phyloP scores from a whole-genome alignment of 306 rosid species.

The Lathyrus oleraceus region DNA sequence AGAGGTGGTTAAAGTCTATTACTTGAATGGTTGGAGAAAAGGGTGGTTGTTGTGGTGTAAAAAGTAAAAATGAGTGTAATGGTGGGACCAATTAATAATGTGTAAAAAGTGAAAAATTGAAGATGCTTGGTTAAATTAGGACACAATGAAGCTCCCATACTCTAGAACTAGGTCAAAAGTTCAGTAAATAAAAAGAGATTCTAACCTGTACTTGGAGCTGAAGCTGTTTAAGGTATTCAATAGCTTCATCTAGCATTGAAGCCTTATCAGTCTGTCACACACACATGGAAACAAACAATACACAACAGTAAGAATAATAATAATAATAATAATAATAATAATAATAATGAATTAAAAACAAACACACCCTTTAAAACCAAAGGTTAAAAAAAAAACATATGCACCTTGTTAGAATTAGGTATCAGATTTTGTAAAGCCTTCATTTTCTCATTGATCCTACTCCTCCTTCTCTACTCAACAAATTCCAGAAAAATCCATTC shows the following conservation, averaged over 20 bases:
- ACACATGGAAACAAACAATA: constrained; percentile 23
- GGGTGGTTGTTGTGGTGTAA: neutral
- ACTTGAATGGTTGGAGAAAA: neutral
- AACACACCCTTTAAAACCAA: neutral
- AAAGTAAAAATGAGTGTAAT: neutral
- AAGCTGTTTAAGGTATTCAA: constrained; percentile 97
- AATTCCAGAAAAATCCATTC: constrained; percentile 24
- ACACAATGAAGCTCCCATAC: constrained; percentile 1
- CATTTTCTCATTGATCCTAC: constrained; percentile 96
- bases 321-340: neutral
- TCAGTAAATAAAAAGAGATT: constrained; percentile 21
- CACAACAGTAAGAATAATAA: constrained; percentile 6
- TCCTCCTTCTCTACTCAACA: constrained; percentile 84
- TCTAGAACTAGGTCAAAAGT: neutral
- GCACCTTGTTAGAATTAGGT: constrained; percentile 94
- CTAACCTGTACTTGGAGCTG: constrained; percentile 96
- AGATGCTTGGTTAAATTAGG: neutral
- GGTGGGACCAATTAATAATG: constrained; percentile 3
- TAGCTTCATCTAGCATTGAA: constrained; percentile 97
- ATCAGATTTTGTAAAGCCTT: constrained; percentile 90
- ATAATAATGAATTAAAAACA: neutral
- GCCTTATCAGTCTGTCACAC: constrained; percentile 85
- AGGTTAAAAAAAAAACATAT: constrained; percentile 11
- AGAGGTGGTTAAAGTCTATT: neutral
- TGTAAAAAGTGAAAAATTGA: neutral